Evolutionary conservation across 2,329 filamentous ascomycete genomes (phyloP), one percentile per base, ranked within the genome.

Genomic region (Xylariaceae sp.): DNA sequence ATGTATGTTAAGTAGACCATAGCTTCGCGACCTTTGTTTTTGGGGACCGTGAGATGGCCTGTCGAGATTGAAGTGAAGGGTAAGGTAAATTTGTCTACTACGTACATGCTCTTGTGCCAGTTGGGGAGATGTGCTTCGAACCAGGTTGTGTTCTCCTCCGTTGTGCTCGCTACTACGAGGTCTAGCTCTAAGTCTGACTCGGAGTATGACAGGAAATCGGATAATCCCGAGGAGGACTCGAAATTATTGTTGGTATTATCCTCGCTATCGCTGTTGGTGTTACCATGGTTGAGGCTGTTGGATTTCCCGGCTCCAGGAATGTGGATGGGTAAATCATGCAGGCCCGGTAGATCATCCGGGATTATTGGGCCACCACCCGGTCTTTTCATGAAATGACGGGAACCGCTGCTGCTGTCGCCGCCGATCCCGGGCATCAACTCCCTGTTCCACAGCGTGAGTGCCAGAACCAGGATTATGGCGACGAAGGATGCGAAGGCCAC

Each of bases 1-100:
- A 77, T 67, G 64, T 75, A 74, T 47, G 69, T 76, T 12, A 77
- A 64, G 55, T 76, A 76, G 19, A 72, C 71, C 73, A 77, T 77
- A 25, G 73, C 69, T 61, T 78, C 75, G 45, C 69, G 69, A 23
- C 75, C 74, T 54, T 76, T 76, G 54, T 76, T 77, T 35, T 55
- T 53, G 3, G 71, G 65, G 12, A 80, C 74, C 0, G 71, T 76
- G 50, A 77, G 61, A 17, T 65, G 49, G 3, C 75, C 73, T 5
- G 50, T 52, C 23, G 68, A 63, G 53, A 78, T 69, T n/a, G n/a
- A n/a, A n/a, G n/a, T n/a, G n/a, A n/a, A n/a, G n/a, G n/a, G n/a
- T n/a, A n/a, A n/a, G n/a, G n/a, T n/a, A n/a, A n/a, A n/a, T n/a
- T n/a, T n/a, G 53, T 82, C 71, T 41, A 76, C 75, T 21, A 78